Conservation (phyloP, 148 eudicot genomes). For the Vaccinium macrocarpon region DNA sequence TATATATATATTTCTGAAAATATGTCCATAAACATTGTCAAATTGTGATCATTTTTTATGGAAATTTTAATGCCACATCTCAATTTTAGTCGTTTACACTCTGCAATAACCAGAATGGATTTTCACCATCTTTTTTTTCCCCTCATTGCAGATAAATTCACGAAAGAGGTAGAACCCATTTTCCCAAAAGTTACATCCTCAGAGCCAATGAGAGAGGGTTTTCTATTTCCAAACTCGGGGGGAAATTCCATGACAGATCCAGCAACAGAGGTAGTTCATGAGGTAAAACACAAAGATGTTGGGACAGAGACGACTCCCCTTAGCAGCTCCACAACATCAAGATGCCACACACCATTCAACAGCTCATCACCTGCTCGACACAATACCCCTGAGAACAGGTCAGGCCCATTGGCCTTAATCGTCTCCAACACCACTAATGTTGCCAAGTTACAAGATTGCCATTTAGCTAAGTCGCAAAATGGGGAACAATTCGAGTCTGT, state of each 20-base stretch:
- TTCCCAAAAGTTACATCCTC: constrained; percentile 38
- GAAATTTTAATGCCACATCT: neutral
- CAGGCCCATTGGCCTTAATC: constrained; percentile 54
- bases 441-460: constrained; percentile 52
- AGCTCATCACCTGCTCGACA: constrained; percentile 70
- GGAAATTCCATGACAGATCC: constrained; percentile 44
- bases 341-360: constrained; percentile 73
- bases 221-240: constrained; percentile 41
- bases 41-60: neutral
- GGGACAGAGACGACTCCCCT: constrained; percentile 95
- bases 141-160: constrained; percentile 60
- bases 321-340: constrained; percentile 72
- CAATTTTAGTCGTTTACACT: neutral
- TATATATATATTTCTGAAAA: neutral
- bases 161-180: constrained; percentile 47
- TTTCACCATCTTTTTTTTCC: neutral
- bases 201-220: constrained; percentile 59
- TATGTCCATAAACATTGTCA: neutral
- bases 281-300: constrained; percentile 58
- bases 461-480: constrained; percentile 56
- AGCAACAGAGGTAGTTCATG: constrained; percentile 39
- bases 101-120: neutral
- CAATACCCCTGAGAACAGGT: constrained; percentile 65
- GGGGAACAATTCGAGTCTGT: constrained; percentile 54
- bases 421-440: constrained; percentile 7